Base-by-base conservation (phyloP, 1,139 yeast species). In the Zygoascus hellenicus region DNA sequence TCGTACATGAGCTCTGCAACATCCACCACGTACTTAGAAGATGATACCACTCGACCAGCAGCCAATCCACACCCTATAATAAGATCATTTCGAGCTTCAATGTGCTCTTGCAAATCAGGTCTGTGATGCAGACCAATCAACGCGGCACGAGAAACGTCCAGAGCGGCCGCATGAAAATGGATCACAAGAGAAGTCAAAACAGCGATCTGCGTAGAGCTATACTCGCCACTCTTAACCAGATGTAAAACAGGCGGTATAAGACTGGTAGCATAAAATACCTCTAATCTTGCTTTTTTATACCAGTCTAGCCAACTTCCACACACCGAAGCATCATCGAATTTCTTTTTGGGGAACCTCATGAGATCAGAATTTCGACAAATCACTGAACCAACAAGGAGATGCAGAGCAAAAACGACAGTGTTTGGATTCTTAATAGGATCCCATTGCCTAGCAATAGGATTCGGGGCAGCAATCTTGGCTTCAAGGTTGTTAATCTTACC, bases 291-390 rank as follows among this genome's bases (percentile, higher is more conserved):
- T 19, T 29, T 17, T 11, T 15, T 19, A 14, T 36, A 36, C 39
- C 39, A 36, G 9, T 10, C 29, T 29, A 36, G 6, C 39, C 39
- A 36, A 19, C 22, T 22, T 17, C 29, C 29, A 11, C 39, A 15
- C 29, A 36, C 39, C 15, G 29, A 19, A 3, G 19, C 29, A 15
- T 36, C 39, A n/a, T 36, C 17, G 39, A 36, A 36, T 9, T 36
- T 14, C 29, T 36, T 36, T 15, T 36, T 36, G 29, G 39, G 39
- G 11, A 36, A 36, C 39, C 39, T n/a, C 39, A 36, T 36, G 3
- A 36, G 39, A 22, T 36, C 39, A 5, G 39, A 36, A n/a, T 36
- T 36, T 22, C 29, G 16, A 14, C 30, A 19, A 26, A 36, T 19
- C 15, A 29, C 13, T 19, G 39, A 26, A 5, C 15, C 39, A 9